A percentile compares a stretch with the other conserved stretches of the same genome.
Conservation (phyloP, 192 early-diverging fungal species). For the Dimargaris cristalligena region DNA sequence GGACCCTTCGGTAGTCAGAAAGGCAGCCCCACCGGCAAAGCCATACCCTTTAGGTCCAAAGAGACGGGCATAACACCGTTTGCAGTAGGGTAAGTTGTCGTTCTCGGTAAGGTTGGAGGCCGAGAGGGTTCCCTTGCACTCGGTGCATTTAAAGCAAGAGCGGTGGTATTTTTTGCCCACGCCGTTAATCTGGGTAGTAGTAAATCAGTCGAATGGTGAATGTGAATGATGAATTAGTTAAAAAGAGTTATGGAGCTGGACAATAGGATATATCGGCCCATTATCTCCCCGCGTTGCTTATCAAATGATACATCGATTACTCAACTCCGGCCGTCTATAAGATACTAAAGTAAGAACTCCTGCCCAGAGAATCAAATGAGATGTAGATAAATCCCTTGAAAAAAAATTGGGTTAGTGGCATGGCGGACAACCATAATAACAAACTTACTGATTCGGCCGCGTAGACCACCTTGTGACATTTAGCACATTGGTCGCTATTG, state of each 20-base stretch:
- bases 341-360: no score
- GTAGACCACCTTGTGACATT: slow-evolving; percentile 2
- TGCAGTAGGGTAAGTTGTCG: slow-evolving; percentile 28
- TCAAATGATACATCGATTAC: no score
- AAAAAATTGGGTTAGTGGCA: no score
- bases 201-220: neutral
- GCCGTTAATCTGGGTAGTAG: slow-evolving; percentile 11
- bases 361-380: no score
- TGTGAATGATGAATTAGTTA: no score
- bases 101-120: slow-evolving; percentile 27
- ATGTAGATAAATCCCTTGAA: no score
- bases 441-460: slow-evolving; percentile 6
- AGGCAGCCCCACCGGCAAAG: slow-evolving; percentile 15
- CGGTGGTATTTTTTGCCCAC: slow-evolving; percentile 33
- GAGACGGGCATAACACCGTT: slow-evolving; percentile 24
- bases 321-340: no score
- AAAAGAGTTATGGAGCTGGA: no score
- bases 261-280: no score
- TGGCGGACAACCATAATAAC: no score
- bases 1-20: slow-evolving; percentile 8
- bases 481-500: slow-evolving; percentile 1
- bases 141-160: slow-evolving; percentile 24
- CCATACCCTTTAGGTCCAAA: slow-evolving; percentile 28
- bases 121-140: slow-evolving; percentile 18
- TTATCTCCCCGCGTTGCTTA: no score